Conservation (phyloP, 129 eudicot species). For the Helichrysum umbraculigerum region DNA sequence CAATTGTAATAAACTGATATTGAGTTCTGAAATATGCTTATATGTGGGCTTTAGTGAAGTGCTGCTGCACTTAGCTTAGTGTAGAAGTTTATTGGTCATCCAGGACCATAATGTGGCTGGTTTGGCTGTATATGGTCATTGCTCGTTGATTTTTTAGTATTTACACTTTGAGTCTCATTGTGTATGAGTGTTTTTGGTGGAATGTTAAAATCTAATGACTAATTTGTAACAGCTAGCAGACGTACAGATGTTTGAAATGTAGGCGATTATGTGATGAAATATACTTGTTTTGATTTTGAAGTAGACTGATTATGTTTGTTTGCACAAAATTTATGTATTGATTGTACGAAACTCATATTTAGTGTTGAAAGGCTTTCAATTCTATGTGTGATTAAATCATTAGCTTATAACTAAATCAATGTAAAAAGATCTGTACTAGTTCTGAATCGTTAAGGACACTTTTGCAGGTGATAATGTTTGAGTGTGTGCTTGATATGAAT, state of each 20-base stretch:
- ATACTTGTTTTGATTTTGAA: not conserved
- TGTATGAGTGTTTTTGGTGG: slow-evolving; percentile 19
- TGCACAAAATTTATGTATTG: not conserved
- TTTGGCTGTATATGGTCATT: no score
- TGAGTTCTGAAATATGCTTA: no score
- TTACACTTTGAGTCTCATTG: no score
- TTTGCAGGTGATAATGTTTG: slow-evolving; percentile 3
- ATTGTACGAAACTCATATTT: slow-evolving; percentile 12
- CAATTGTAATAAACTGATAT: no score
- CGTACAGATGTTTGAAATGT: not conserved
- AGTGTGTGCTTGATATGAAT: not conserved
- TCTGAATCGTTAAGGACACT: slow-evolving; percentile 10
- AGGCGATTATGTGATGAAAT: not conserved
- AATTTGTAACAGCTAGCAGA: slow-evolving; percentile 18
- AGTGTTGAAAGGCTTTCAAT: not conserved
- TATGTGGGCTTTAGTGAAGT: no score
- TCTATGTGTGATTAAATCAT: not conserved
- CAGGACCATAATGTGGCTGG: no score
- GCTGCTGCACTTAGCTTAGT: no score
- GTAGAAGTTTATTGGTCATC: no score
- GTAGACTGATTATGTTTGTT: not conserved
- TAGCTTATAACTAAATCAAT: slow-evolving; percentile 16
- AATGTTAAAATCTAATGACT: not conserved
- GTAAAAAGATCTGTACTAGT: slow-evolving; percentile 1
- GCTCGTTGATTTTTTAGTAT: no score